phyloP scores from a whole-genome alignment of 1,284 basidiomycete species.

The Sporisorium exsertum region DNA sequence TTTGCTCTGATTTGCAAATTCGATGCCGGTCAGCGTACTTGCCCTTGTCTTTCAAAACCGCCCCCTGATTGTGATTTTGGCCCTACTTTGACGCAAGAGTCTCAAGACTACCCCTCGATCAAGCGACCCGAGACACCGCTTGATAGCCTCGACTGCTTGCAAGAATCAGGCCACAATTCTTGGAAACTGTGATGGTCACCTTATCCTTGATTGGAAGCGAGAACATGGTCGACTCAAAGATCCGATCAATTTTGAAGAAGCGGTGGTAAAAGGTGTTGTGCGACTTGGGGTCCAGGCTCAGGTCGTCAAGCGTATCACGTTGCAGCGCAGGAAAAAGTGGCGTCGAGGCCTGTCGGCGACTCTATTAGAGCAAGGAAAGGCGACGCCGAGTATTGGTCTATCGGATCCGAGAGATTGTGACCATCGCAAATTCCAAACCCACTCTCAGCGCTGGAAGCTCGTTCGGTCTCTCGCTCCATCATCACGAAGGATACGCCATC shows the following conservation, averaged over 20 bases:
- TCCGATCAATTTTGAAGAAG: not conserved
- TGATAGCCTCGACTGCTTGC: not conserved
- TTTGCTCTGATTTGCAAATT: too few relatives aligned
- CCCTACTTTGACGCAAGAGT: not conserved
- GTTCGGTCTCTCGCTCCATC: not conserved
- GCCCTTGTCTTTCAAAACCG: too few relatives aligned
- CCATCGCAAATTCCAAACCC: too few relatives aligned
- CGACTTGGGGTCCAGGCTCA: too few relatives aligned
- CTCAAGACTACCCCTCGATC: not conserved
- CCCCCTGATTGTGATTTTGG: not conserved
- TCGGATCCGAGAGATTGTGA: not conserved
- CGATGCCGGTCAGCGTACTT: too few relatives aligned
- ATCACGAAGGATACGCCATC: not conserved
- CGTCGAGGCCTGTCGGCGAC: not conserved
- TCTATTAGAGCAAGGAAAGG: not conserved
- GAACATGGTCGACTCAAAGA: not conserved
- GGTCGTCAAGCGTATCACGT: not conserved
- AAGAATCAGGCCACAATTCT: not conserved
- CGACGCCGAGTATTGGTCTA: not conserved
- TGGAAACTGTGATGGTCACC: not conserved
- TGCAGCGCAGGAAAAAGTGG: not conserved
- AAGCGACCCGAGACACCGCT: not conserved
- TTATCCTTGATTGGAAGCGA: not conserved
- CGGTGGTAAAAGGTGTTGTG: too few relatives aligned
- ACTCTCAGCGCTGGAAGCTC: too few relatives aligned